These are phyloP conservation scores for Capsicum rhomboideum DNA, from an alignment of 257 asterid genomes.

Conservation along the genomic window DNA sequence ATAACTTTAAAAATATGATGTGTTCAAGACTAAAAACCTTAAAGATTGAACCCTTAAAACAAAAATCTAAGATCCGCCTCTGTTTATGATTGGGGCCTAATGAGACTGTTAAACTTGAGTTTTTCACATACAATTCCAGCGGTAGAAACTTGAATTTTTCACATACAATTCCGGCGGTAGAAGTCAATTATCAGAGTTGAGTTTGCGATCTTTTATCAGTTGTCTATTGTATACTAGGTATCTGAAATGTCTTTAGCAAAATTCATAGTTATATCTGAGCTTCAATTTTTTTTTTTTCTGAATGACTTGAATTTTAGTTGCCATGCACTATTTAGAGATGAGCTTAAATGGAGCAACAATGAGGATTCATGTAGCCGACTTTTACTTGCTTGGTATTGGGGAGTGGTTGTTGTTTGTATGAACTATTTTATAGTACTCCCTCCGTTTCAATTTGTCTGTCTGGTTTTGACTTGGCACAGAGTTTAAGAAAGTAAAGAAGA, in stretches of 20 bases:
- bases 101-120: not conserved
- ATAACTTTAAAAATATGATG: no score
- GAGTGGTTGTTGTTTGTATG: not conserved
- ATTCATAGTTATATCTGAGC: not conserved
- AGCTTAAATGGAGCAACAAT: not conserved
- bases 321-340: not conserved
- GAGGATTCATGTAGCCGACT: not conserved
- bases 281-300: not conserved
- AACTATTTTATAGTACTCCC: no score
- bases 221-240: not conserved
- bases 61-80: no score
- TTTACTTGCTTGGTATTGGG: not conserved
- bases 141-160: not conserved
- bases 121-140: not conserved
- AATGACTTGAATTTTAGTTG: not conserved
- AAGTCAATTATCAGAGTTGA: not conserved
- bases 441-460: no score
- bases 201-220: not conserved
- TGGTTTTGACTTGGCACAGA: no score
- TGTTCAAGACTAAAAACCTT: no score
- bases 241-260: not conserved
- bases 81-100: not conserved
- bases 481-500: no score
- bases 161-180: not conserved
- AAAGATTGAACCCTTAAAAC: no score